A percentile compares a stretch with the other conserved stretches of the same genome.
These are phyloP conservation scores for Zoysia japonica DNA, from an alignment of 176 grass and related monocot genomes.

Conservation along the genomic window DNA sequence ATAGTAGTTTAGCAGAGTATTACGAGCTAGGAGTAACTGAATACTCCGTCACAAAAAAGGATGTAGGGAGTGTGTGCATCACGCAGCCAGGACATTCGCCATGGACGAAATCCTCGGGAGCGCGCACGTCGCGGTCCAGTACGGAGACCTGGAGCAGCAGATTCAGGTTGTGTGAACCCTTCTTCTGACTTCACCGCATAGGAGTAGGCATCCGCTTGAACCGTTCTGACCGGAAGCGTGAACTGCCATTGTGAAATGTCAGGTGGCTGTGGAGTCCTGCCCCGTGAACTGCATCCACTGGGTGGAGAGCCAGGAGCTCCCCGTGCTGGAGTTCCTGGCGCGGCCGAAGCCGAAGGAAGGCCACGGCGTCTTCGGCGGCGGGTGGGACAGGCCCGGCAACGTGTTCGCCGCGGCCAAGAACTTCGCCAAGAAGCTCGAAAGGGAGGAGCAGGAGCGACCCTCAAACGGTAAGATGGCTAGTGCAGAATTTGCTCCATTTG, in stretches of 20 bases:
- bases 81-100: conserved; percentile 53
- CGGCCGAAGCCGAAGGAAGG: conserved; percentile 41
- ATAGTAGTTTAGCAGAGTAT: background rate
- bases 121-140: conserved; percentile 58
- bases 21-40: background rate
- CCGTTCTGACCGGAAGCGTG: no score
- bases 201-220: no score
- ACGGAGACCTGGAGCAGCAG: conserved; percentile 47
- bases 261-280: conserved; percentile 64
- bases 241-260: background rate
- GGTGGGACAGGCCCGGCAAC: conserved; percentile 44
- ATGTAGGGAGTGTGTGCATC: conserved; percentile 62
- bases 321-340: conserved; percentile 41
- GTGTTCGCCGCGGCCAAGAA: conserved; percentile 43
- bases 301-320: conserved; percentile 52
- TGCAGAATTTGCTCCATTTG: background rate
- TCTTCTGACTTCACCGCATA: background rate
- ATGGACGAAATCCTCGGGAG: conserved; percentile 63
- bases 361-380: conserved; percentile 47
- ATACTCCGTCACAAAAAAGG: conserved; percentile 20
- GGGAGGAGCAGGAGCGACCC: conserved; percentile 14
- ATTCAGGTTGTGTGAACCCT: conserved; percentile 44
- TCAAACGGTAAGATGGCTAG: conserved; percentile 1
- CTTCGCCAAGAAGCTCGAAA: conserved; percentile 39
- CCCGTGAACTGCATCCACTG: conserved; percentile 65